phyloP scores from a whole-genome alignment of 257 asterid genomes.

The Haberlea rhodopensis region DNA sequence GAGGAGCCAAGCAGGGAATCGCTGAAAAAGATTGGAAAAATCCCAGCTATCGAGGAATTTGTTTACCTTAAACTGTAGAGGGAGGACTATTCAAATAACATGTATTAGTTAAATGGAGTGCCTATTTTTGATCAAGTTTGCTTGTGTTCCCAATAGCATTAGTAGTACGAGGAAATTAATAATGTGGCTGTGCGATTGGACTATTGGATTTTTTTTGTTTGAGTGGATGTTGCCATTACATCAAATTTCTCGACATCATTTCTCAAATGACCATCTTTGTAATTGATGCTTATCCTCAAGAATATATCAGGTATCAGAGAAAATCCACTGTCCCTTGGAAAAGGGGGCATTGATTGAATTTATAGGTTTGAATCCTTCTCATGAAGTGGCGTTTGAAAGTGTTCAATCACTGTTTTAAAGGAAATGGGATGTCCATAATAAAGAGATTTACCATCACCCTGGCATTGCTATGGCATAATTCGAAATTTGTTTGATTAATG shows the following conservation, averaged over 20 bases:
- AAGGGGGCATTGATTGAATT: too few relatives aligned
- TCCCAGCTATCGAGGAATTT: constrained; percentile 59
- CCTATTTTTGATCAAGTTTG: background rate
- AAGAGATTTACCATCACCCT: too few relatives aligned
- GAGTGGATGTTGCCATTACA: background rate
- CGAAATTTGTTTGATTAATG: too few relatives aligned
- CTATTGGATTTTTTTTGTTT: background rate
- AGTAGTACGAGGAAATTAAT: background rate
- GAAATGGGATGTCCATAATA: too few relatives aligned
- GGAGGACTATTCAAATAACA: background rate
- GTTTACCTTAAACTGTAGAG: constrained; percentile 54
- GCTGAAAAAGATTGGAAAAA: constrained; percentile 58
- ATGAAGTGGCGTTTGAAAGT: too few relatives aligned
- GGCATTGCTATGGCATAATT: too few relatives aligned
- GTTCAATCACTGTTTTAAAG: too few relatives aligned
- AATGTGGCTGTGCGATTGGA: background rate
- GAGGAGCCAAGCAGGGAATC: constrained; percentile 55
- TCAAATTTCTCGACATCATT: background rate
- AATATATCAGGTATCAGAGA: too few relatives aligned
- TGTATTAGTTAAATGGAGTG: background rate
- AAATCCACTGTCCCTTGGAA: too few relatives aligned
- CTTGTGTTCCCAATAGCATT: background rate
- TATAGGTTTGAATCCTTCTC: too few relatives aligned
- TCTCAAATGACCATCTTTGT: background rate
- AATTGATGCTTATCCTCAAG: too few relatives aligned